Evolutionary conservation across 805 yeast genomes (phyloP).

Genomic region (Vanderwaltozyma tropicalis): DNA sequence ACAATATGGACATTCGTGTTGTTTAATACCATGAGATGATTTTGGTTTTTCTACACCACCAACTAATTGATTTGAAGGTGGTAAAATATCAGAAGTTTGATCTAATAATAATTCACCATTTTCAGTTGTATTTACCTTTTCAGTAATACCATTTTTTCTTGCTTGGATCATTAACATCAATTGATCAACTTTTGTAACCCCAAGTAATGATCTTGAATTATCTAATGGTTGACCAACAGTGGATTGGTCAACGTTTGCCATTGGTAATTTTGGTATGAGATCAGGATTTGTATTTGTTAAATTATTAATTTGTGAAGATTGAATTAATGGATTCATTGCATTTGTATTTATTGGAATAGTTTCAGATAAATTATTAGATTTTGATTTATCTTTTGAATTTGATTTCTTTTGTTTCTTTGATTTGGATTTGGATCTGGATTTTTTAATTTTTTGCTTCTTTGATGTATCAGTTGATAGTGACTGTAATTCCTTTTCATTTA

Average conservation of each 20-base stretch:
- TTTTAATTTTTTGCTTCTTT: not conserved
- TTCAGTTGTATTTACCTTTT: conserved; percentile 49
- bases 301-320: too few species aligned
- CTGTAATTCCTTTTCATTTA: too few species aligned
- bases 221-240: conserved; percentile 29
- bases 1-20: conserved; percentile 68
- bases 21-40: conserved; percentile 32
- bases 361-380: too few species aligned
- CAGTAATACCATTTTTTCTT: conserved; percentile 63
- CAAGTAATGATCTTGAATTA: conserved; percentile 61
- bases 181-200: conserved; percentile 85
- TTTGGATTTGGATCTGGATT: not conserved
- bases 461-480: too few species aligned
- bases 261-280: not conserved
- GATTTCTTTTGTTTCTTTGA: not conserved
- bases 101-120: conserved; percentile 59
- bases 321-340: too few species aligned
- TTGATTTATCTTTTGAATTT: not conserved
- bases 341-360: too few species aligned
- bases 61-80: conserved; percentile 54
- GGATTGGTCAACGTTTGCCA: not conserved
- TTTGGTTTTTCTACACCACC: conserved; percentile 72
- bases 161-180: conserved; percentile 88
- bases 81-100: conserved; percentile 38
- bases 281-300: not conserved